phyloP scores from a whole-genome alignment of 106 monocot genomes.

The Posidonia australis region DNA sequence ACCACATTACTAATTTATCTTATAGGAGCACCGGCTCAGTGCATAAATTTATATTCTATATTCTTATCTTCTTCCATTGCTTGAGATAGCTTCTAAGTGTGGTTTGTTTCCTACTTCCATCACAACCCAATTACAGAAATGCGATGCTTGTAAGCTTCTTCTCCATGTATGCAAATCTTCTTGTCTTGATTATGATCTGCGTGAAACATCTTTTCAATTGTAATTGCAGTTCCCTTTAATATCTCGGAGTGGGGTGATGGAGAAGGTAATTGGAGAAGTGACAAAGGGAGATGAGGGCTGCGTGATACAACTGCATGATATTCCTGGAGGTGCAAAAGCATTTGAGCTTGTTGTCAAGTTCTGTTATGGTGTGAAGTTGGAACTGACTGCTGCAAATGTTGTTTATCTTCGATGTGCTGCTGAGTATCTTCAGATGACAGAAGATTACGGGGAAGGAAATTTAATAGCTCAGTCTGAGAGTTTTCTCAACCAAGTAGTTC shows the following conservation, averaged over 20 bases:
- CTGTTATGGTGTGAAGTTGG: slow-evolving; percentile 22
- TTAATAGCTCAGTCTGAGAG: slow-evolving; percentile 31
- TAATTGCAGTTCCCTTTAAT: slow-evolving; percentile 17
- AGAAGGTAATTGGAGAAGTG: slow-evolving; percentile 10
- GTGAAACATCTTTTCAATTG: background rate
- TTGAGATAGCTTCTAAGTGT: no score
- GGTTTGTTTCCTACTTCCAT: no score
- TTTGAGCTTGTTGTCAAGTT: slow-evolving; percentile 18
- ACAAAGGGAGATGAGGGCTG: background rate
- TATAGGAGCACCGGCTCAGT: no score
- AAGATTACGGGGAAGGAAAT: slow-evolving; percentile 41
- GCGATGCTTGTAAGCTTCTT: no score
- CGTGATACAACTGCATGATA: slow-evolving; percentile 5
- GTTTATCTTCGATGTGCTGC: slow-evolving; percentile 41
- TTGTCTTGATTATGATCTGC: background rate
- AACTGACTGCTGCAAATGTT: slow-evolving; percentile 26
- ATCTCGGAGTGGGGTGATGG: slow-evolving; percentile 12
- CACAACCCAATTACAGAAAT: no score
- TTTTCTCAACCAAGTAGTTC: slow-evolving; percentile 33
- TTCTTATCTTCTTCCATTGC: no score
- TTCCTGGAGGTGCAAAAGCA: slow-evolving; percentile 14
- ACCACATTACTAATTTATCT: no score
- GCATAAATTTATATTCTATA: no score
- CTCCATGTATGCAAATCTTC: no score
- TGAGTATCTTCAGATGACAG: slow-evolving; percentile 45